Conservation (phyloP, 331 rosid genomes). For the Telfairia occidentalis region DNA sequence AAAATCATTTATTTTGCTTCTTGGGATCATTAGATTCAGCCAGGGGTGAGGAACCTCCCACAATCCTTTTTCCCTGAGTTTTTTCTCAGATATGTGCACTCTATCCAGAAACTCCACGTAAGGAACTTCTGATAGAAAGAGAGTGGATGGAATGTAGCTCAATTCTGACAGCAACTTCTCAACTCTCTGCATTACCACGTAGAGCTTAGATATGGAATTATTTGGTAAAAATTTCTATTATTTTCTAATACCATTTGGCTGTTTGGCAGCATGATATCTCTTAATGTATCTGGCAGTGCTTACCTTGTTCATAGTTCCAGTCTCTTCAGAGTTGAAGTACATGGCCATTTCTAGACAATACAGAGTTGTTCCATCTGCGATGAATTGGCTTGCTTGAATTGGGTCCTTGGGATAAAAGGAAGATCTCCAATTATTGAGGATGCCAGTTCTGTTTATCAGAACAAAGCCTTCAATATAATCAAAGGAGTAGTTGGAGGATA, state of each 20-base stretch:
- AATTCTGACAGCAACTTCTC: conserved; percentile 41
- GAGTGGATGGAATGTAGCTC: conserved; percentile 48
- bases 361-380: conserved; percentile 51
- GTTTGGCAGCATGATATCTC: neutral
- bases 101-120: conserved; percentile 71
- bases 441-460: conserved; percentile 51
- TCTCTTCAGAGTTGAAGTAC: conserved; percentile 50
- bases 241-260: neutral
- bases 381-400: conserved; percentile 49
- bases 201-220: neutral
- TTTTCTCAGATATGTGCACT: conserved; percentile 60
- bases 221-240: neutral
- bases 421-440: conserved; percentile 78
- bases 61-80: conserved; percentile 52
- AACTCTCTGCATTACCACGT: conserved; percentile 39
- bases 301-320: conserved; percentile 45
- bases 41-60: conserved; percentile 94
- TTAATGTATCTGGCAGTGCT: conserved; percentile 1
- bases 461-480: conserved; percentile 89
- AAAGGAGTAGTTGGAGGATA: conserved; percentile 58
- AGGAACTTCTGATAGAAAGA: conserved; percentile 67
- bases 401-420: conserved; percentile 71
- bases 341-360: conserved; percentile 83
- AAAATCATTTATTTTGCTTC: conserved; percentile 45
- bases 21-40: conserved; percentile 70